A percentile compares a stretch with the other conserved stretches of the same genome.
phyloP scores from a whole-genome alignment of 768 basidiomycete genomes.

The Cystofilobasidium capitatum region DNA sequence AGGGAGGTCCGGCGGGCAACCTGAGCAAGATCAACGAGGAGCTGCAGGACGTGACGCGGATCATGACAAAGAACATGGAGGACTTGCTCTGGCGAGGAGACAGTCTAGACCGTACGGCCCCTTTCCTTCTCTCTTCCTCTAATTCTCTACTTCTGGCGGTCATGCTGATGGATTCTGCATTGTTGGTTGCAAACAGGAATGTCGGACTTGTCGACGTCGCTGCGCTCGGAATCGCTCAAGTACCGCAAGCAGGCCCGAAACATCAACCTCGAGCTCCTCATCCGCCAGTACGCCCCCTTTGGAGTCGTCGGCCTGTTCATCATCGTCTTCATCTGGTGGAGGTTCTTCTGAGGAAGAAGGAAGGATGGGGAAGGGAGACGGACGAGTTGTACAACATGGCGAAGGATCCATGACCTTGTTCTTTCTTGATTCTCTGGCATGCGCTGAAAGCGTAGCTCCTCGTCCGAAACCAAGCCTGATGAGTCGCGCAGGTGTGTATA shows the following conservation, averaged over 20 bases:
- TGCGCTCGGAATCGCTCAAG: constrained; percentile 92
- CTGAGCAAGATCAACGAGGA: constrained; percentile 89
- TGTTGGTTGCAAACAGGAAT: constrained; percentile 52
- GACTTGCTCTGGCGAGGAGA: constrained; percentile 97
- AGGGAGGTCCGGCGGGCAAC: constrained; percentile 44
- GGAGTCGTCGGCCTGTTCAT: constrained; percentile 65
- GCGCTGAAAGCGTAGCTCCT: too few relatives aligned
- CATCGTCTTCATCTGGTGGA: constrained; percentile 49
- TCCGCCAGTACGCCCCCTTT: constrained; percentile 90
- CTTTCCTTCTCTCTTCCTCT: constrained; percentile 22
- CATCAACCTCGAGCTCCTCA: constrained; percentile 84
- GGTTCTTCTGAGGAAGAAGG: constrained; percentile 38
- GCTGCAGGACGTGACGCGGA: constrained; percentile 91
- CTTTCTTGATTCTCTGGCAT: too few relatives aligned
- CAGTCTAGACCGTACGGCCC: constrained; percentile 72
- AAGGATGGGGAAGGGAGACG: neutral
- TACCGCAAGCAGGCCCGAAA: constrained; percentile 92
- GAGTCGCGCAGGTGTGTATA: too few relatives aligned
- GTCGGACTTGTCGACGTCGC: constrained; percentile 88
- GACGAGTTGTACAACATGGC: neutral
- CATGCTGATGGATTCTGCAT: neutral
- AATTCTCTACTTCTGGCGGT: neutral
- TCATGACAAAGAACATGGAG: constrained; percentile 99
- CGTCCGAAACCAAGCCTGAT: too few relatives aligned
- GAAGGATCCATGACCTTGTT: neutral